Conservation (phyloP, 1,284 basidiomycete genomes). For the Austropuccinia psidii region DNA sequence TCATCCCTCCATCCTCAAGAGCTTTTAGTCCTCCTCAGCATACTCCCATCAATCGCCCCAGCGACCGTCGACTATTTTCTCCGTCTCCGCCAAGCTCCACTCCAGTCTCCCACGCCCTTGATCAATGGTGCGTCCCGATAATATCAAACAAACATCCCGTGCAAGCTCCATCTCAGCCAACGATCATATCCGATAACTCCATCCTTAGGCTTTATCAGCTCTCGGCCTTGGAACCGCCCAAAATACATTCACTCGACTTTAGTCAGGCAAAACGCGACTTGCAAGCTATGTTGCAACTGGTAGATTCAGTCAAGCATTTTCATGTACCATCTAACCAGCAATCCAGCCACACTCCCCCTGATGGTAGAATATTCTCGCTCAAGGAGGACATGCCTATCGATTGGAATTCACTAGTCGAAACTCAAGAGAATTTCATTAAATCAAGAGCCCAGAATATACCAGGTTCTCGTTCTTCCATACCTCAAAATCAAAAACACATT, state of each 20-base stretch:
- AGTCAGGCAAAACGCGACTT: background rate
- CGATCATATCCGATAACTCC: background rate
- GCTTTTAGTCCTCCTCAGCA: too few relatives aligned
- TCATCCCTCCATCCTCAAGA: too few relatives aligned
- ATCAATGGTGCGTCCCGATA: constrained; percentile 14
- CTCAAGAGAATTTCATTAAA: background rate
- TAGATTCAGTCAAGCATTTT: constrained; percentile 6
- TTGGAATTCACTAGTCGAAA: background rate
- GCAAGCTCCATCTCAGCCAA: background rate
- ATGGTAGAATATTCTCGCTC: constrained; percentile 6
- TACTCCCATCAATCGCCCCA: too few relatives aligned
- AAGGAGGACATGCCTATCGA: background rate
- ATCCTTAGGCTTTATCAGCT: background rate
- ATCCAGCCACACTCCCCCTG: background rate
- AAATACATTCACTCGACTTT: background rate
- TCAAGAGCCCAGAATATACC: background rate
- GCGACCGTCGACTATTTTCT: too few relatives aligned
- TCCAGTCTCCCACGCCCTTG: background rate
- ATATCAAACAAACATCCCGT: background rate
- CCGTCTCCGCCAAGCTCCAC: background rate
- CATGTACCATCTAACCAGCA: background rate
- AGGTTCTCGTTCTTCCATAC: background rate
- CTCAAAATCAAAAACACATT: background rate
- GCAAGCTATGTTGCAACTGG: constrained; percentile 1
- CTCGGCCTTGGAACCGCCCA: background rate